Base-by-base conservation (phyloP, 108 stramenopile species). In the Pseudonitzschia delicatissima region DNA sequence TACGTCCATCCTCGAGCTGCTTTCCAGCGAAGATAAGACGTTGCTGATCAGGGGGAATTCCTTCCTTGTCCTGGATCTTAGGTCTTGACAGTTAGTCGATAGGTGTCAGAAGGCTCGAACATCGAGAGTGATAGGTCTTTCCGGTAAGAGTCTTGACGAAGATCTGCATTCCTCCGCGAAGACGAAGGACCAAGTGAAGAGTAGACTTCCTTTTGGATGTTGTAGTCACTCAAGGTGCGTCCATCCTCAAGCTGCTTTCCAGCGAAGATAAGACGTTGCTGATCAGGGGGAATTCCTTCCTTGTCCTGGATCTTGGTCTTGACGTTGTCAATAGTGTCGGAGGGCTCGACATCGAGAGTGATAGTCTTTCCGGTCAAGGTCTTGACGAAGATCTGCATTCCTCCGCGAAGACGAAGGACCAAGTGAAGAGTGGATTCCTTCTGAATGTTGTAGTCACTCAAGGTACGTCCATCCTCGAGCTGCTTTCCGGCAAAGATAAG, bases 1-100 rank as follows among this genome's bases (percentile, higher is more conserved):
- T 95, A 44, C 95, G 88, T 39, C 93, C 96, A 68, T 96, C 93
- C 66, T 96, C 94, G 48, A 96, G 78, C 70, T 96, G 94, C 88
- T 96, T 96, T 49, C 96, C 95, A 39, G 95, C 95, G 72, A 96
- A 97, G 70, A 96, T 97, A 20, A 97, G 64, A 76, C 96, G 95
- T 78, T 97, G 95, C 66, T 97, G 96, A 83, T 96, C 95, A 0
- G 96, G 96, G 34, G 96, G 96, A 74, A 97, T 97, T 26, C 96
- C 98, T 74, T 99, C 99, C 92, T 97, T 98, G 91, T 97, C 97
- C 74, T 99, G 97, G 73, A 98, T 98, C 93, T 97, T 98, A n/a
- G 52, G 87, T 81, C 87, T 99, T 99, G 74, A 98, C 98, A 76
- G n/a, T n/a, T 96, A 96, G 78, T 97, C 98, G 79, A 99, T 97